These are phyloP conservation scores for Gynochthodes officinalis DNA, from an alignment of 257 asterid species.

Conservation along the genomic window DNA sequence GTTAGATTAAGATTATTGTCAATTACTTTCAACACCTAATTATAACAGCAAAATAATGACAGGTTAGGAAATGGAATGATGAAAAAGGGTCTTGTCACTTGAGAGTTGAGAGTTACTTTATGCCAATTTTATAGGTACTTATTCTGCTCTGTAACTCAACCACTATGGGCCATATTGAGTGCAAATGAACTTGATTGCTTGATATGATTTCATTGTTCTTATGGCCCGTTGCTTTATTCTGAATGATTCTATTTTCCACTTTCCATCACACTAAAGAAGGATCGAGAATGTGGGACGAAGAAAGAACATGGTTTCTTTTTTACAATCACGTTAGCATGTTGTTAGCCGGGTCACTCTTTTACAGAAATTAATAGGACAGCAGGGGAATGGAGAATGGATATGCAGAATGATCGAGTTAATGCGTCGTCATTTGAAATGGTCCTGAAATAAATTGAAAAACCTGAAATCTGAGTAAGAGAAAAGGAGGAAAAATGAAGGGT, in stretches of 20 bases:
- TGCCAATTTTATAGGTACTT: too few species aligned
- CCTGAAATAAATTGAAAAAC: not conserved
- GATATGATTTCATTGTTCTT: not conserved
- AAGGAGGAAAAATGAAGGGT: too few species aligned
- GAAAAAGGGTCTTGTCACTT: not conserved
- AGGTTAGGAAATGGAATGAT: not conserved
- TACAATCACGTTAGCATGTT: conserved; percentile 1
- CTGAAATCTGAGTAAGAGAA: too few species aligned
- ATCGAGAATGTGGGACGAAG: not conserved
- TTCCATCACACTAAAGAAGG: not conserved
- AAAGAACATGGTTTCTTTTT: not conserved
- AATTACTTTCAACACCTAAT: conserved; percentile 4
- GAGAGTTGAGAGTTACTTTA: too few species aligned
- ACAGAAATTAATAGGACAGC: not conserved
- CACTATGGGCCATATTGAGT: not conserved
- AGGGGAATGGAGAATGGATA: not conserved
- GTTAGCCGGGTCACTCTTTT: not conserved
- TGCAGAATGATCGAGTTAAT: not conserved
- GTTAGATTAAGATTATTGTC: not conserved
- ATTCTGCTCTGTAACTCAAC: not conserved
- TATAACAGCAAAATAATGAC: not conserved
- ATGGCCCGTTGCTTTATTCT: not conserved
- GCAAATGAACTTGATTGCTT: not conserved
- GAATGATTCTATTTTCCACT: conserved; percentile 3
- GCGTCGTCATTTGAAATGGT: not conserved